phyloP scores from a whole-genome alignment of 169 alveolate species.

The Babesia caballi region DNA sequence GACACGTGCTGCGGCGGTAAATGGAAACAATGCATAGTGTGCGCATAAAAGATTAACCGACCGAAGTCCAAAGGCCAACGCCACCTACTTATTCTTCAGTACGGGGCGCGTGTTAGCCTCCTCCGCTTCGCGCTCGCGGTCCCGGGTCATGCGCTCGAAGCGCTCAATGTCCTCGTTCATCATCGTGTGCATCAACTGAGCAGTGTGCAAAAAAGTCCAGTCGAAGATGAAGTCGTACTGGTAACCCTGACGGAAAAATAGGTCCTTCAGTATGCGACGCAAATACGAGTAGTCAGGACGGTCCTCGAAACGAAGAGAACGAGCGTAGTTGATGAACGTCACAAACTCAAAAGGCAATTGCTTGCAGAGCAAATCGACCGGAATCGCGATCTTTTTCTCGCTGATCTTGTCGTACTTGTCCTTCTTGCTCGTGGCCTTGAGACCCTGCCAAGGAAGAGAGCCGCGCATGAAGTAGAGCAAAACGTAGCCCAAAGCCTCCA shows the following conservation, averaged over 20 bases:
- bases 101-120: slow-evolving; percentile 48
- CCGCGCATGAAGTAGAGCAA: slow-evolving; percentile 97
- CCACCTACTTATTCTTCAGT: slow-evolving; percentile 40
- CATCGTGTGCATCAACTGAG: slow-evolving; percentile 70
- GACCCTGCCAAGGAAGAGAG: slow-evolving; percentile 98
- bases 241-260: slow-evolving; percentile 81
- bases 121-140: slow-evolving; percentile 61
- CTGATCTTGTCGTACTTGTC: slow-evolving; percentile 97
- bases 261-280: slow-evolving; percentile 93
- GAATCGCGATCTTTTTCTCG: slow-evolving; percentile 97
- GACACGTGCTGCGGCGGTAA: too few species aligned
- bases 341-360: slow-evolving; percentile 87
- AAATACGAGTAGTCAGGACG: slow-evolving; percentile 93
- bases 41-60: background rate
- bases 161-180: slow-evolving; percentile 66
- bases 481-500: slow-evolving; percentile 98
- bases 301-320: slow-evolving; percentile 92
- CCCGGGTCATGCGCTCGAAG: slow-evolving; percentile 63
- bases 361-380: slow-evolving; percentile 94
- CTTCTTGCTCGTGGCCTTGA: slow-evolving; percentile 91
- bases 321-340: slow-evolving; percentile 90
- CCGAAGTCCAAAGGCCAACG: background rate
- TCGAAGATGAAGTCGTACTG: slow-evolving; percentile 92
- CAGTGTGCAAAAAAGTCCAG: slow-evolving; percentile 90
- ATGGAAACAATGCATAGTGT: background rate